Evolutionary conservation across 345 rosid species (phyloP).

Genomic region (Murraya koenigii): DNA sequence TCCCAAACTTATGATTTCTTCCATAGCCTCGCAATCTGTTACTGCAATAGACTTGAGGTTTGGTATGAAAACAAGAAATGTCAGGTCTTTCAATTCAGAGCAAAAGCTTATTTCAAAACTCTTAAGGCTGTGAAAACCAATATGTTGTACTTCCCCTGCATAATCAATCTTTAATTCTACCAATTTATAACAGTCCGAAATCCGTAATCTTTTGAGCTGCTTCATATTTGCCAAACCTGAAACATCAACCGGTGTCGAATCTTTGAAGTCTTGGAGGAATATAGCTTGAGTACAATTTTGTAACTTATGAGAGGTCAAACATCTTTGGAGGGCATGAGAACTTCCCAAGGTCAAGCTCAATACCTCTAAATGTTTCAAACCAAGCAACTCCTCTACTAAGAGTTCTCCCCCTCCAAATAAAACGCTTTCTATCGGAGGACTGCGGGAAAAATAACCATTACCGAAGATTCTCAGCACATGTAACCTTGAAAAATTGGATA

Average conservation of each 20-base stretch:
- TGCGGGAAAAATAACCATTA: too few relatives aligned
- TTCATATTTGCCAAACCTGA: not conserved
- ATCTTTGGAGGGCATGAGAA: not conserved
- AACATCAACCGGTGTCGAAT: not conserved
- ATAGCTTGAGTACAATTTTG: not conserved
- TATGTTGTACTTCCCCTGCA: not conserved
- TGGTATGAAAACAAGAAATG: not conserved
- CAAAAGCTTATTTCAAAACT: not conserved
- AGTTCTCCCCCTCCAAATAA: not conserved
- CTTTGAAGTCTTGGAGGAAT: not conserved
- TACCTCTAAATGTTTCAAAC: slow-evolving; percentile 5
- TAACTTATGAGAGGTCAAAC: not conserved
- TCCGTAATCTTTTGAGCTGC: not conserved
- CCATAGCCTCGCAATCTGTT: not conserved
- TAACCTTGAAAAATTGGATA: not conserved
- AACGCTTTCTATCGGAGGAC: not conserved
- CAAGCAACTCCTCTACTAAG: not conserved
- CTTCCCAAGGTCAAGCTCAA: not conserved
- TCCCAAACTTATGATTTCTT: too few relatives aligned
- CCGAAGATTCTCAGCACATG: not conserved
- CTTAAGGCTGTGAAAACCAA: not conserved
- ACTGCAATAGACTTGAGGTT: not conserved
- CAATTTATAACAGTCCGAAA: not conserved
- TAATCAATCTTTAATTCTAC: not conserved
- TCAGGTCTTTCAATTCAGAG: not conserved